Percentiles rank a stretch among this genome's conserved stretches.
phyloP scores from a whole-genome alignment of 192 early-diverging fungal genomes.

The Linnemannia schmuckeri region DNA sequence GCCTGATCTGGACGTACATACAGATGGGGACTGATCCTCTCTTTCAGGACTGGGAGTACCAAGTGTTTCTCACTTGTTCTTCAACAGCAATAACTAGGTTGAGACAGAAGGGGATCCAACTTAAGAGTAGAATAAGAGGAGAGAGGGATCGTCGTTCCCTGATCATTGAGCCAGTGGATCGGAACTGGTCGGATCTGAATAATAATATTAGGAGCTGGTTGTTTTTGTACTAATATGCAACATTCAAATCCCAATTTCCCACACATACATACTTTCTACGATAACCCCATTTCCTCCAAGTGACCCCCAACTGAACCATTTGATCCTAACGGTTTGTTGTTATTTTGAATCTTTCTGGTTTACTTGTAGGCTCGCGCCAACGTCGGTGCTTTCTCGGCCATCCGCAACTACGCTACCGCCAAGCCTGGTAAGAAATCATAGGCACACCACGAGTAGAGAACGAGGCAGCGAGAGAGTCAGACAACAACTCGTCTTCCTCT shows the following conservation, averaged over 20 bases:
- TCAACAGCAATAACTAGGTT: background rate
- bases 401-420: conserved; percentile 45
- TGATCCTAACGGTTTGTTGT: background rate
- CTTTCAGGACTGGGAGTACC: background rate
- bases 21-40: background rate
- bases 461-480: background rate
- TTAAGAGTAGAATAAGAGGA: background rate
- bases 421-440: conserved; percentile 40
- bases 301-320: background rate
- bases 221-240: background rate
- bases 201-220: conserved; percentile 9
- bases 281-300: background rate
- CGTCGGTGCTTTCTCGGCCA: conserved; percentile 26
- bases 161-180: conserved; percentile 4
- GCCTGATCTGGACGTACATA: background rate
- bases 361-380: conserved; percentile 40
- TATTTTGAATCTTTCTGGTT: background rate
- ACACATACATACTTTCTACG: background rate
- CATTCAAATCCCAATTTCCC: background rate
- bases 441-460: background rate
- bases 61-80: background rate
- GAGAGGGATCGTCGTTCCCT: background rate
- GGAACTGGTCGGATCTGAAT: conserved; percentile 40
- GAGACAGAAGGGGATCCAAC: background rate
- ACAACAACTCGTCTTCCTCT: background rate